Percentiles rank a stretch among this genome's conserved stretches.
Conservation (phyloP, 139 green algal genomes). For the Astrephomene gubernaculifera region DNA sequence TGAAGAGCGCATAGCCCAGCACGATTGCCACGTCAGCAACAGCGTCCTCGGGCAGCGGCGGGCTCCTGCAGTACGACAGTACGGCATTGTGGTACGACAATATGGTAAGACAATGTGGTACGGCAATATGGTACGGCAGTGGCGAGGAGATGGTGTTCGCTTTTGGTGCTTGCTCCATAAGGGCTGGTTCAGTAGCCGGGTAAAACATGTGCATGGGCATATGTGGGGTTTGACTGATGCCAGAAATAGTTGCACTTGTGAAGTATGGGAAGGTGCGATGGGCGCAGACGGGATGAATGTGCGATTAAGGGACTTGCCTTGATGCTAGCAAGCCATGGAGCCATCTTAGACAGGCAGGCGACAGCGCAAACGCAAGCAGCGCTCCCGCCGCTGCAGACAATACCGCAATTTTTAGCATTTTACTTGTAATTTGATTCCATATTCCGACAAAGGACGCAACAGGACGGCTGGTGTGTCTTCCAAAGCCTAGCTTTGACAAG, state of each 20-base stretch:
- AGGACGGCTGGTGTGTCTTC: too few relatives aligned
- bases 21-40: constrained; percentile 28
- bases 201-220: background rate
- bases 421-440: too few relatives aligned
- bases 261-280: background rate
- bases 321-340: background rate
- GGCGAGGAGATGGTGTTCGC: too few relatives aligned
- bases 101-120: too few relatives aligned
- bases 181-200: background rate
- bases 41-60: background rate
- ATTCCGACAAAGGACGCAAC: too few relatives aligned
- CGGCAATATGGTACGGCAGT: too few relatives aligned
- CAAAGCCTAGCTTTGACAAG: too few relatives aligned
- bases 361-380: background rate
- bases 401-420: background rate
- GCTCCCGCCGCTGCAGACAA: background rate
- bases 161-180: too few relatives aligned
- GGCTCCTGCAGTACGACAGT: constrained; percentile 5
- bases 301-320: background rate
- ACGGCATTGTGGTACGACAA: too few relatives aligned
- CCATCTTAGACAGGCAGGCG: background rate
- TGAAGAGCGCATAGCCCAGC: constrained; percentile 33
- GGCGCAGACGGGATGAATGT: background rate
- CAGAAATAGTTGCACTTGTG: background rate
- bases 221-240: too few relatives aligned